Evolutionary conservation across 768 basidiomycete species (phyloP), one percentile per base, ranked within the genome.

Genomic region (Russula sp.): DNA sequence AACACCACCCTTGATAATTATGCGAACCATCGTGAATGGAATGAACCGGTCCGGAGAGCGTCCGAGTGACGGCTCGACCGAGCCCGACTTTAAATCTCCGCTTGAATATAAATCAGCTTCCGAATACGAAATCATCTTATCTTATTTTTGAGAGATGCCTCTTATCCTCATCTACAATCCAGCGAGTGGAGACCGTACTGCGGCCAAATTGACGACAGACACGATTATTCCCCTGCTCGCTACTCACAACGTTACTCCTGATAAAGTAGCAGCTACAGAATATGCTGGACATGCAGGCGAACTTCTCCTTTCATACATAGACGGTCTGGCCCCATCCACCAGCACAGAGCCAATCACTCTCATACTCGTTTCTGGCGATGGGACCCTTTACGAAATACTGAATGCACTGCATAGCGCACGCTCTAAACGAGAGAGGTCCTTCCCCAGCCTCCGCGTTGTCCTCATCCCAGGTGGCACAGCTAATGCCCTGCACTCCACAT

Each of bases 1-100:
- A 63, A 91, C 89, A 72, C 89, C 91, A 81, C 90, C 91, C 82
- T 94, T 94, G 75, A 93, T 93, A 73, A 94, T 92, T 38, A 92
- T 93, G 74, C 92, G 84, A 71, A 90, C 89, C 91, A 93, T 94
- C 65, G 61, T 42, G 49, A 53, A 50, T 30, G 18, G n/a, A n/a
- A n/a, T n/a, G n/a, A n/a, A 46, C 51, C 48, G 61, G 52, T 36
- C 36, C 36, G 22, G 28, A 16, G 30, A 2, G 64, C 20, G 20
- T 56, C 53, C 22, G 36, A 24, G 42, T 2, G 9, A 20, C 54
- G 18, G 9, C 24, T 22, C 13, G 22, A 24, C 32, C 4, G 26
- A 22, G 38, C 10, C 28, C 9, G 49, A 22, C 4, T 10, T 63
- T 58, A 0, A 58, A 32, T 42, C 62, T 63, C 62, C 62, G 62